Percentiles rank a stretch among this genome's conserved stretches.
Conservation (phyloP, 495 filamentous ascomycete species). For the Extremus antarcticus region DNA sequence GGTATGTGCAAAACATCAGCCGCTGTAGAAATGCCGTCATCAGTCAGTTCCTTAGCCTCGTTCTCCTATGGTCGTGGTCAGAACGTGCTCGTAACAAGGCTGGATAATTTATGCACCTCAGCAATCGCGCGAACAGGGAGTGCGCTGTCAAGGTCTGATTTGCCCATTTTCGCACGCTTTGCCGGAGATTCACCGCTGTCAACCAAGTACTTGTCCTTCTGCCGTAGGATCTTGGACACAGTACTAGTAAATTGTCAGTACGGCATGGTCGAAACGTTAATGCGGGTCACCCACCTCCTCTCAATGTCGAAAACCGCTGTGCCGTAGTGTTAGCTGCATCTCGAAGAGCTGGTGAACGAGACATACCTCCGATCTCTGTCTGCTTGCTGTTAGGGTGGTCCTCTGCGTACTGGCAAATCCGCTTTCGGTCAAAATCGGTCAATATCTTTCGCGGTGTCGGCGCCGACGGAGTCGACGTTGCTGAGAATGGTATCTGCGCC, state of each 20-base stretch:
- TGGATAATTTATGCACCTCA: constrained; percentile 9
- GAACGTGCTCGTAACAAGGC: neutral
- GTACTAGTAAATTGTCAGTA: too few relatives aligned
- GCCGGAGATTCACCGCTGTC: constrained; percentile 81
- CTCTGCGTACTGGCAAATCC: constrained; percentile 93
- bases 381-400: constrained; percentile 93
- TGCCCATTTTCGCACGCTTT: constrained; percentile 80
- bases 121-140: constrained; percentile 80
- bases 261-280: too few relatives aligned
- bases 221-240: constrained; percentile 91
- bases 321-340: constrained; percentile 21
- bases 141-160: constrained; percentile 91
- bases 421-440: constrained; percentile 80
- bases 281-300: constrained; percentile 63
- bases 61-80: constrained; percentile 41
- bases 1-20: constrained; percentile 49
- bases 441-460: constrained; percentile 76
- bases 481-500: constrained; percentile 33
- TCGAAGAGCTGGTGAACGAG: constrained; percentile 7
- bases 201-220: constrained; percentile 96
- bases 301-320: constrained; percentile 90
- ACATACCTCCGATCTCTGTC: constrained; percentile 87
- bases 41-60: constrained; percentile 64
- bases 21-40: constrained; percentile 38
- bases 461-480: constrained; percentile 33